Base-by-base conservation (phyloP, 2,329 filamentous ascomycete species). In the Drechslerella dactyloides region DNA sequence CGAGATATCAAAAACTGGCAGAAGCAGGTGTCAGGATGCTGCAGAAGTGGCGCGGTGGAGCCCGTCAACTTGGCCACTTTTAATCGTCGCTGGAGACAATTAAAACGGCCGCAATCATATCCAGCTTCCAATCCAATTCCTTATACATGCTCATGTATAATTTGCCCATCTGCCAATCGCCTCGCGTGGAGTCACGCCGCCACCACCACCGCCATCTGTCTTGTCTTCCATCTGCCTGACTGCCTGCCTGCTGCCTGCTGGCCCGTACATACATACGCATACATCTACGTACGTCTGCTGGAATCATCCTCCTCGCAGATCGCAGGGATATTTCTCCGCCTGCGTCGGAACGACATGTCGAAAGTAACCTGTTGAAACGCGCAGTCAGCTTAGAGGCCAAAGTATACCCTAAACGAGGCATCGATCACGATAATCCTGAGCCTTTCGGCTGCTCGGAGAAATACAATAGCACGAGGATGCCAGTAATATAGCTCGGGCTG, bases 291-390 rank as follows among this genome's bases (percentile, higher is more conserved):
- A 3, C 27, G 8, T 33, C 27, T 8, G 8, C 27, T 4, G 27
- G 27, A 33, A 8, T 33, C 27, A 8, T 60, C 19, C 24, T 42
- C 51, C 52, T 56, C 42, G 33, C 48, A 59, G 44, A 53, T 61
- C 50, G 53, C 68, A 65, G 57, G 68, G 68, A 57, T 65, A 57
- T 72, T 65, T 72, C 64, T 72, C 68, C 68, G 68, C 60, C 60
- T 60, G 59, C 63, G 59, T 70, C 66, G 68, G 68, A 65, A 64
- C 60, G 42, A 65, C 42, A 55, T 65, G 60, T 72, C 68, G 64
- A 72, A 70, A 65, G 44, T 54, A 72, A 64, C 59, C 50, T 65
- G 64, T 55, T 72, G 68, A 72, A 72, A 72, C 68, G 46, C 54
- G 55, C 48, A 8, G 50, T 48, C 50, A 51, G 52, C 51, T 59